These are phyloP conservation scores for Pseudozyma thailandica DNA, from an alignment of 1,284 basidiomycete genomes.

Conservation along the genomic window DNA sequence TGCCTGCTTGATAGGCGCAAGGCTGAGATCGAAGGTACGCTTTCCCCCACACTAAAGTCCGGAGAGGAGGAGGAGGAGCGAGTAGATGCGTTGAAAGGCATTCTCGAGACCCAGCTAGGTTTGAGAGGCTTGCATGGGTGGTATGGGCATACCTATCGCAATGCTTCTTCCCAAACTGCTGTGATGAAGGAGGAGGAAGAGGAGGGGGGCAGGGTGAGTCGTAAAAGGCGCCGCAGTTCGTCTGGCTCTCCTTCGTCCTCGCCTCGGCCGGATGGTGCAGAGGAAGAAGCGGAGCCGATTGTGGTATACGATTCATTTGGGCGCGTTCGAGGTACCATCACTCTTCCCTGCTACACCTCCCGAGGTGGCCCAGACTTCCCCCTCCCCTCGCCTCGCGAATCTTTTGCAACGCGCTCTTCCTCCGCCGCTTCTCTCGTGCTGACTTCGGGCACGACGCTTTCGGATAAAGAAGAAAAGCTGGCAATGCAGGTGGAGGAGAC, in stretches of 20 bases:
- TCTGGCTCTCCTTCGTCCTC: constrained; percentile 4
- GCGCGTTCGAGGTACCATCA: constrained; percentile 11
- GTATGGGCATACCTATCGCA: constrained; percentile 21
- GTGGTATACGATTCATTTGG: constrained; percentile 39
- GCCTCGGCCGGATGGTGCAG: not conserved
- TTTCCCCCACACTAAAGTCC: too few relatives aligned
- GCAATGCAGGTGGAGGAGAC: not conserved
- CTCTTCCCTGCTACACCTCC: constrained; percentile 5
- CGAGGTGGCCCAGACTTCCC: constrained; percentile 23
- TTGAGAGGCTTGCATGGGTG: constrained; percentile 24
- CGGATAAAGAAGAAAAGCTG: constrained; percentile 3
- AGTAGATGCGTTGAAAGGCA: constrained; percentile 8
- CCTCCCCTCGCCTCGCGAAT: constrained; percentile 19
- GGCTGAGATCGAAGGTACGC: not conserved
- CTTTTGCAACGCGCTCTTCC: constrained; percentile 6
- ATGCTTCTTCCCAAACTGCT: not conserved
- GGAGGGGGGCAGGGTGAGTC: not conserved
- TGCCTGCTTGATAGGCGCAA: not conserved
- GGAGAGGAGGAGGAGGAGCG: not conserved
- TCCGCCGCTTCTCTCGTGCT: not conserved
- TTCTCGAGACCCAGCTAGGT: constrained; percentile 20
- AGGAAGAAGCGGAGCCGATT: constrained; percentile 4
- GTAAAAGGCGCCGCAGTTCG: constrained; percentile 11
- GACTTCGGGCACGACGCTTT: not conserved
- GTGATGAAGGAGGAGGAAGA: not conserved